Evolutionary conservation across 176 grass and related monocot genomes (phyloP).

Genomic region (Oryza glaberrima): DNA sequence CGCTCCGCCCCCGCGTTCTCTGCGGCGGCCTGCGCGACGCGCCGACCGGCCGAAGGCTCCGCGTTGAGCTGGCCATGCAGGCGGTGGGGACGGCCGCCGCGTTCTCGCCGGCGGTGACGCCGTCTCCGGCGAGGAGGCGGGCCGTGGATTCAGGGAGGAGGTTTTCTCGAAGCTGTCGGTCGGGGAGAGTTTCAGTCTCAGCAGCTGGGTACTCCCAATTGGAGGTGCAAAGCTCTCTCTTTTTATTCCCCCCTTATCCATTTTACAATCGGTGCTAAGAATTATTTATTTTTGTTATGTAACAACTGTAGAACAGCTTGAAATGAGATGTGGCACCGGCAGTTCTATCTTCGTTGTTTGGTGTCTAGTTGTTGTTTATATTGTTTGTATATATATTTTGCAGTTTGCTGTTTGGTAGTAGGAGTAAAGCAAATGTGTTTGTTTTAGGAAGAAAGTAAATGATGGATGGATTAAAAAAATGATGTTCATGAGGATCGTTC

Average conservation of each 20-base stretch:
- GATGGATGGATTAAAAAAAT: background rate
- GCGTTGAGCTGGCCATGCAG: background rate
- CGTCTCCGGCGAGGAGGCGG: background rate
- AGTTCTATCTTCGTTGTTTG: background rate
- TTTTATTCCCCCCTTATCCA: background rate
- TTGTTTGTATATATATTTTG: background rate
- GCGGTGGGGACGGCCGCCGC: background rate
- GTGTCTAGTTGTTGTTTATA: background rate
- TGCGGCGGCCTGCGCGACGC: background rate
- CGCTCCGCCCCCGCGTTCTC: too few species aligned
- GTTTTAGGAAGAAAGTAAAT: background rate
- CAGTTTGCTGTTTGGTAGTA: background rate
- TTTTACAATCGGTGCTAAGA: too few species aligned
- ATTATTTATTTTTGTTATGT: background rate
- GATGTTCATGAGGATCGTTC: background rate
- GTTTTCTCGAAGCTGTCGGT: slow-evolving; percentile 11
- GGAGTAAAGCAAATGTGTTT: background rate
- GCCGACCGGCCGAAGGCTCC: too few species aligned
- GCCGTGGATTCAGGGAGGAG: background rate
- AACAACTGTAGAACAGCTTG: background rate
- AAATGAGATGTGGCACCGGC: background rate
- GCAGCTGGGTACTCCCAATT: slow-evolving; percentile 43
- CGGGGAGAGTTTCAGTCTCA: slow-evolving; percentile 6
- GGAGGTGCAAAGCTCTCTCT: slow-evolving; percentile 41
- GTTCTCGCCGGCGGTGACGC: background rate